Evolutionary conservation across 2,329 filamentous ascomycete genomes (phyloP), one percentile per base, ranked within the genome.

Genomic region (Nigrospora oryzae): DNA sequence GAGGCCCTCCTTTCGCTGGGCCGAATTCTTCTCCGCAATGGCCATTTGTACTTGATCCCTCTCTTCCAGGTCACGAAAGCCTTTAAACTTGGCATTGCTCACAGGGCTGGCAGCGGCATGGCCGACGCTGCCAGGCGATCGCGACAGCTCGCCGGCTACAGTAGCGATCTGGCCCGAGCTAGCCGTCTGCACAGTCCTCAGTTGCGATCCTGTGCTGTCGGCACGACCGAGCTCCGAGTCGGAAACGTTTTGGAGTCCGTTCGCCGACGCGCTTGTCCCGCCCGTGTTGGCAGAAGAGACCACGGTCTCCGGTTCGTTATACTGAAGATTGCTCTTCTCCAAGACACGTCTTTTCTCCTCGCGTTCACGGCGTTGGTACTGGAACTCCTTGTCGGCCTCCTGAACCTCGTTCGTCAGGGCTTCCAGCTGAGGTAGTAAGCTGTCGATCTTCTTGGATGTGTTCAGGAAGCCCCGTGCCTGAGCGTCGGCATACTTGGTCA

Each of bases 331-430:
- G 62, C 83, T 91, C 69, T 93, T 96, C 64, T 98, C 93, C 12
- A 98, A 69, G 15, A 86, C 78, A 44, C 93, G 78, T 46, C 94
- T 78, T 68, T 97, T 96, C 65, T 97, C 93, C 62, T 98, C 93
- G 36, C 93, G 79, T 61, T 97, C 93, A n/a, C 88, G 88, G 43
- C 90, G 77, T 59, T 95, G 89, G 47, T 97, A 88, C 58, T 96
- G 89, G 59, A 93, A 98, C 59, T 97, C 91, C 63, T 97, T 96
- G 62, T 97, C 90, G 19, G 89, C 89, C 56, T 93, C 84, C 50
- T 82, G 81, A n/a, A 98, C 93, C 63, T 97, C 91, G 43, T 79
- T 79, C 35, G 86, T 86, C 31, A 98, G 69, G 2, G 91, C 91
- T 54, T 97, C 89, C 2, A 98, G 73, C 57, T 96, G 89, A 1